Conservation (phyloP, 1,139 yeast species). For the Candida sojae region DNA sequence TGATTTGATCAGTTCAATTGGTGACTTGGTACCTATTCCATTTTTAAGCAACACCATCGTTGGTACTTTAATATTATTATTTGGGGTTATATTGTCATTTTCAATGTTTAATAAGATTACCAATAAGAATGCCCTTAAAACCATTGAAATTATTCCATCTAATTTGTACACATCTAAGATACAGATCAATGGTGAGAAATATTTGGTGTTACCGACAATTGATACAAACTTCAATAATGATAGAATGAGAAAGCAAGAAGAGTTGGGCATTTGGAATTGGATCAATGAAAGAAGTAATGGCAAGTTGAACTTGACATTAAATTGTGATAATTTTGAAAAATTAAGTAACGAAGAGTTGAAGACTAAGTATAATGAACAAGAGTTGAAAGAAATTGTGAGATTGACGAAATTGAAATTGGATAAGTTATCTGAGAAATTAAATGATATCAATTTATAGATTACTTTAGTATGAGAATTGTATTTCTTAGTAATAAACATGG, state of each 20-base stretch:
- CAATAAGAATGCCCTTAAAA: background rate
- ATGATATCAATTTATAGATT: background rate
- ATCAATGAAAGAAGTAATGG: conserved; percentile 54
- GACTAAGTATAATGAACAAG: conserved; percentile 40
- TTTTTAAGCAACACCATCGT: conserved; percentile 24
- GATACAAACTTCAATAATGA: conserved; percentile 41
- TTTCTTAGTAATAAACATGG: too few relatives aligned
- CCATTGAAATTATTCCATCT: conserved; percentile 12
- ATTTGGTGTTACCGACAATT: conserved; percentile 46
- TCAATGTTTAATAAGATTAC: conserved; percentile 9
- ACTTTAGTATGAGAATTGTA: too few relatives aligned
- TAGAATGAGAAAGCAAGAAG: conserved; percentile 46
- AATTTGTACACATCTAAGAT: conserved; percentile 17
- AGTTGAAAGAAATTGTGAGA: conserved; percentile 54
- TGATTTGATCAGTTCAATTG: conserved; percentile 30
- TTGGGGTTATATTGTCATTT: conserved; percentile 17
- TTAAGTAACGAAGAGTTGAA: conserved; percentile 9
- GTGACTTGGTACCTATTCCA: conserved; percentile 32
- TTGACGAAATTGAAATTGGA: conserved; percentile 55
- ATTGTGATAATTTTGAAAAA: conserved; percentile 12
- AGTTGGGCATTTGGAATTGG: conserved; percentile 82
- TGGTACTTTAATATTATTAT: conserved; percentile 23
- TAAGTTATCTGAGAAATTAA: conserved; percentile 19
- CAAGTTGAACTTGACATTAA: conserved; percentile 16
- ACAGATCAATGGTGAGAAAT: conserved; percentile 43